Evolutionary conservation across 345 rosid genomes (phyloP), one percentile per base, ranked within the genome.

Genomic region (Cardamine resedifolia): DNA sequence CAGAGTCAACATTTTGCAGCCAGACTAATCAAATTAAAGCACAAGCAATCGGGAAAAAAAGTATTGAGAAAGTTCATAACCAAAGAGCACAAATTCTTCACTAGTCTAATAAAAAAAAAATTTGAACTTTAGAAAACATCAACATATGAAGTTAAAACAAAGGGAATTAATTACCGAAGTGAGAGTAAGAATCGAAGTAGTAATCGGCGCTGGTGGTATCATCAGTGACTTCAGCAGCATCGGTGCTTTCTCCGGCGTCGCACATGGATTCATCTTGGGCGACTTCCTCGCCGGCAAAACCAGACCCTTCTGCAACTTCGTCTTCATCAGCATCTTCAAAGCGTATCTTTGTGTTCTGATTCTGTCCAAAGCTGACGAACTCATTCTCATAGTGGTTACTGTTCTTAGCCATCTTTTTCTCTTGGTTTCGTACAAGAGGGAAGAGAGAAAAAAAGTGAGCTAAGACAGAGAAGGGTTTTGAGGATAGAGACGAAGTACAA

Each of bases 181-280:
- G 99, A 72, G 99, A 90, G 83, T 95, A 91, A 6, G 99, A 95
- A 79, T 95, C 96, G 78, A 95, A 95, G 86, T 91, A 95, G 77
- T 95, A 95, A 76, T 95, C 99, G 52, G 97, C 99, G 72, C 99
- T 95, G 73, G 99, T 95, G 66, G 83, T 82, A 16, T 86, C 86
- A 69, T 94, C 97, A 11, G 51, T 81, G 56, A 73, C 73, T 21
- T 75, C 71, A 15, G 86, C 15, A 16, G 66, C 36, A 16, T 41
- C 63, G 23, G 64, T 79, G 28, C 79, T 86, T 14, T 70, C 85
- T 10, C 80, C 85, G 10, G 83, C 78, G 52, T 85, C 90, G 48
- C 64, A 74, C 87, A 88, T 84, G 72, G 90, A 72, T 23, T 78
- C 86, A 55, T 86, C 89, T 71, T 79, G 84, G 14, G 63, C 24